Base-by-base conservation (phyloP, 805 yeast species). In the Zygosaccharomyces siamensis region DNA sequence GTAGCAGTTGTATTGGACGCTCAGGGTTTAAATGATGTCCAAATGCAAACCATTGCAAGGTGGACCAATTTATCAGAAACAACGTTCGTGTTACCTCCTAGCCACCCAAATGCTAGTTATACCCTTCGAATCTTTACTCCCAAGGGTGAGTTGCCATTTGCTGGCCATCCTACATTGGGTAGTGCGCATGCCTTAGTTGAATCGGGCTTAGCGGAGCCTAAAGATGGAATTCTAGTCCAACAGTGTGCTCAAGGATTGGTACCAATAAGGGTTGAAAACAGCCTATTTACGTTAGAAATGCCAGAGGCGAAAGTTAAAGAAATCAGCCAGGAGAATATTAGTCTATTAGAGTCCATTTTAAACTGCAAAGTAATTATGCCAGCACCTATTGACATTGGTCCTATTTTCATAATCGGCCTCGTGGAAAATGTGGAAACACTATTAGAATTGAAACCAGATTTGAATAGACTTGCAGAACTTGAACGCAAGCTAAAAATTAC, bases 61-160 rank as follows among this genome's bases (percentile, higher is more conserved):
- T 77, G 81, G 82, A 76, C 79, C 24, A 78, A 78, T 54, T 62
- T 78, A 18, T 75, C 81, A 1, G 82, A 78, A 51, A 74, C 81
- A 0, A 72, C 78, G 0, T 77, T 78, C 53, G 66, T 77, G 8
- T 52, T 63, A 24, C 69, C 67, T n/a, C 69, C 77, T 5, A 67
- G 72, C 0, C 50, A 50, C 10, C 48, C 59, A 2, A 55, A 55
- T 5, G 79, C 79, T 1, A 75, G 72, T 56, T 78, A 77, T 56
- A 61, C 52, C 43, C 63, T 76, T 4, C 61, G 80, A 8, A 78
- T 78, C 5, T 78, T 76, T 57, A 65, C 74, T 0, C 73, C 77
- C 3, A 50, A 37, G 1, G 31, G 39, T 2, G 82, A 78, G 51
- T 57, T 78, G n/a, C 78, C 80, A 7, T 78, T 78, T 63, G 81